phyloP scores from a whole-genome alignment of 208 protist genomes.

The Acanthamoeba comandoni region DNA sequence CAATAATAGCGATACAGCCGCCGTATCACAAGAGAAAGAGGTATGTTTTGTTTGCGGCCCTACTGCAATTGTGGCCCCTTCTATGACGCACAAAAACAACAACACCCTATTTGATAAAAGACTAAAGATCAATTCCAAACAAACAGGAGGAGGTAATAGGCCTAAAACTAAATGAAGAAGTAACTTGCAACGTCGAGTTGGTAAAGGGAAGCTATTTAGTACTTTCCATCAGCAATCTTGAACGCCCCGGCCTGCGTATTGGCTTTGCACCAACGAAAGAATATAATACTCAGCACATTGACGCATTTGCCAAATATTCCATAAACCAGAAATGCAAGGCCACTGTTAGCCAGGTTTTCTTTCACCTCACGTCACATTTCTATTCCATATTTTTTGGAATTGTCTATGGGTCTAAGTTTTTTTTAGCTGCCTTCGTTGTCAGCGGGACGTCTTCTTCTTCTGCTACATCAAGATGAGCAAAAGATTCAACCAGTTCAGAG shows the following conservation, averaged over 20 bases:
- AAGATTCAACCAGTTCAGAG: too few species aligned
- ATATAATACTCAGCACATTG: slow-evolving; percentile 45
- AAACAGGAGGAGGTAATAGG: slow-evolving; percentile 26
- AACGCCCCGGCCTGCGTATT: slow-evolving; percentile 7
- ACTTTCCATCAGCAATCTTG: not conserved
- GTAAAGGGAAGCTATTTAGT: slow-evolving; percentile 70
- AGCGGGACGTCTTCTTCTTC: too few species aligned
- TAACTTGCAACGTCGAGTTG: slow-evolving; percentile 43
- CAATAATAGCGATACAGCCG: not conserved
- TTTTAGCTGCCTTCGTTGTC: too few species aligned
- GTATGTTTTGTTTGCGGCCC: too few species aligned
- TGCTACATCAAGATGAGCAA: too few species aligned
- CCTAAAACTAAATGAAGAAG: slow-evolving; percentile 22
- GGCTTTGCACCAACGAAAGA: slow-evolving; percentile 69
- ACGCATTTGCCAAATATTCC: slow-evolving; percentile 51
- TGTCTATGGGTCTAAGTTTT: too few species aligned
- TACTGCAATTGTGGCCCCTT: too few species aligned
- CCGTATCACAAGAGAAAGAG: too few species aligned
- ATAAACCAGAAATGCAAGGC: slow-evolving; percentile 58
- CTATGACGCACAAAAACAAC: too few species aligned
- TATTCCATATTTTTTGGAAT: too few species aligned
- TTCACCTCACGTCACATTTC: too few species aligned
- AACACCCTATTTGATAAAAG: not conserved
- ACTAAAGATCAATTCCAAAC: not conserved
- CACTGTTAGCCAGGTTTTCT: slow-evolving; percentile 41